A percentile compares a stretch with the other conserved stretches of the same genome.
Evolutionary conservation across 441 rosid genomes (phyloP).

Genomic region (Flueggea neowawraea): DNA sequence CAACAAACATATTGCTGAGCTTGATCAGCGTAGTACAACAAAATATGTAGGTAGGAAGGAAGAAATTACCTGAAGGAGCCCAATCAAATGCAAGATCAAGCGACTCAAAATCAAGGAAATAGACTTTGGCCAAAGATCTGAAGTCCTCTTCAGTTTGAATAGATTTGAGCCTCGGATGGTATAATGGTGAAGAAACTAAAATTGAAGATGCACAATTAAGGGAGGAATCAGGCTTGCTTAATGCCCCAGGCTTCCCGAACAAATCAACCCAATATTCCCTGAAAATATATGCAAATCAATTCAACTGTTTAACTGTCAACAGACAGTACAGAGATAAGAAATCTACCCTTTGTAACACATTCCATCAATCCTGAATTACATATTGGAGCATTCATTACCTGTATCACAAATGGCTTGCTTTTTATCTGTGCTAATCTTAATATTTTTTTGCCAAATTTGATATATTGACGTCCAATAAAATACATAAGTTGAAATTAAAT

Average conservation of each 20-base stretch:
- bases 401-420: no score
- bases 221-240: slow-evolving; percentile 89
- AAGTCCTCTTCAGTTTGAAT: slow-evolving; percentile 56
- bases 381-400: no score
- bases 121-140: slow-evolving; percentile 72
- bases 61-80: slow-evolving; percentile 52
- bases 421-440: no score
- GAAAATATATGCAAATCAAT: slow-evolving; percentile 22
- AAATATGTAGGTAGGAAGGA: slow-evolving; percentile 6
- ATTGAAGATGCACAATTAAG: slow-evolving; percentile 82
- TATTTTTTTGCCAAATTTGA: no score
- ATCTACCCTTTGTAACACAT: no score
- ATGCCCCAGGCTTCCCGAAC: slow-evolving; percentile 73
- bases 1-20: no score
- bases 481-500: neutral
- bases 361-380: no score
- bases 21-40: neutral
- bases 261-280: slow-evolving; percentile 96
- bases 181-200: slow-evolving; percentile 81
- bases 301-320: slow-evolving; percentile 8
- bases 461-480: neutral
- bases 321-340: neutral
- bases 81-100: slow-evolving; percentile 67
- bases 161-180: slow-evolving; percentile 70
- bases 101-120: slow-evolving; percentile 62